Percentiles rank a stretch among this genome's conserved stretches.
These are phyloP conservation scores for Rhodotorula sphaerocarpa DNA, from an alignment of 768 basidiomycete species.

Conservation along the genomic window DNA sequence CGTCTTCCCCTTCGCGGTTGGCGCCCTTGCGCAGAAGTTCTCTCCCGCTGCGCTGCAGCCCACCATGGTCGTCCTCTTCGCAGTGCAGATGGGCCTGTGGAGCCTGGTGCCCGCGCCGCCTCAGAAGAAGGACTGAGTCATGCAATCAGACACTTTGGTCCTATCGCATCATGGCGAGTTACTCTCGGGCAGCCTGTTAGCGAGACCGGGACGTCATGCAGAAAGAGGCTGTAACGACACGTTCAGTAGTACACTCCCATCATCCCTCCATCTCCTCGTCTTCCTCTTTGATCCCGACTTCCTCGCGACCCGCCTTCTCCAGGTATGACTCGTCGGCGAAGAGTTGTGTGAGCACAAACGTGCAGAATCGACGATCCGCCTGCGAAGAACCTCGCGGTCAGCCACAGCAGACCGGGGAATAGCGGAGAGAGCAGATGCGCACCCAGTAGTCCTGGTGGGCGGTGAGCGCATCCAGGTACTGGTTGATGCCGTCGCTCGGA, in stretches of 20 bases:
- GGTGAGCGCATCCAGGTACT: constrained; percentile 13
- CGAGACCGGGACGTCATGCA: too few relatives aligned
- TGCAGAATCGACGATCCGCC: constrained; percentile 21
- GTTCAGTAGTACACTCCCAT: too few relatives aligned
- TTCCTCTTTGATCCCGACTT: constrained; percentile 24
- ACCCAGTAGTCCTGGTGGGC: constrained; percentile 7
- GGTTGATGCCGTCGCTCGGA: constrained; percentile 27
- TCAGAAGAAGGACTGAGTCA: constrained; percentile 23
- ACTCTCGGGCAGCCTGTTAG: too few relatives aligned
- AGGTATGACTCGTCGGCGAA: constrained; percentile 17
- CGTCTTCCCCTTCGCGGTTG: constrained; percentile 26
- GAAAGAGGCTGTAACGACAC: too few relatives aligned
- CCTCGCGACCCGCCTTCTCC: constrained; percentile 23
- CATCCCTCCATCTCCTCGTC: constrained; percentile 1
- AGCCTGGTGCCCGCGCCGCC: background rate
- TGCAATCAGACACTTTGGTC: too few relatives aligned
- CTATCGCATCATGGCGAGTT: too few relatives aligned
- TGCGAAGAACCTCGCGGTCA: background rate
- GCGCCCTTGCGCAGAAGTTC: constrained; percentile 19
- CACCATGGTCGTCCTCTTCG: constrained; percentile 17
- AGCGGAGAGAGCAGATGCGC: too few relatives aligned
- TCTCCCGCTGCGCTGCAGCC: constrained; percentile 20
- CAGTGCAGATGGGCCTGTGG: background rate
- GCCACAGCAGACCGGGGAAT: background rate
- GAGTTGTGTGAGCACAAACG: constrained; percentile 26